A percentile compares a stretch with the other conserved stretches of the same genome.
Evolutionary conservation across 192 early-diverging fungal genomes (phyloP).

Genomic region (Podochytrium sp.): DNA sequence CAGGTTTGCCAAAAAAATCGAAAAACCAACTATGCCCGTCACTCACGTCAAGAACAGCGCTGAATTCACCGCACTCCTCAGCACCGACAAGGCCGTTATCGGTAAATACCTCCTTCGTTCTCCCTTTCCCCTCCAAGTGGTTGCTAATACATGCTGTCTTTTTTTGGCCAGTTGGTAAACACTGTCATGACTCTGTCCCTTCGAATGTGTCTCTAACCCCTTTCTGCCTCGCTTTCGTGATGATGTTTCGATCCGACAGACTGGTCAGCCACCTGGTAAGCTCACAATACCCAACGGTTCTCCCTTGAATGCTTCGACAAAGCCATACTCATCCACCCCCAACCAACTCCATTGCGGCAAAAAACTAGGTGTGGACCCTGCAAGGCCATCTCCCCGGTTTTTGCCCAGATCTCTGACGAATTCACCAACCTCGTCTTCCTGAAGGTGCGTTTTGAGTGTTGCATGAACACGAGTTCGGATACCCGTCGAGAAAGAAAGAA

Average conservation of each 20-base stretch:
- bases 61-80: slow-evolving; percentile 37
- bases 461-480: too few relatives aligned
- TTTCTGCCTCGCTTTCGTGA: too few relatives aligned
- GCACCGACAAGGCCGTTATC: slow-evolving; percentile 36
- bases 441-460: slow-evolving; percentile 38
- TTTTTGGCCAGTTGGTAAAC: slow-evolving; percentile 6
- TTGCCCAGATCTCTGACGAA: slow-evolving; percentile 41
- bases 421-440: slow-evolving; percentile 47
- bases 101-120: slow-evolving; percentile 22
- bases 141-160: not conserved
- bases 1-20: not conserved
- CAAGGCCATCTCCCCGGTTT: slow-evolving; percentile 55
- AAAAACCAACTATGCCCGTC: not conserved
- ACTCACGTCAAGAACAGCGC: slow-evolving; percentile 6
- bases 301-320: not conserved
- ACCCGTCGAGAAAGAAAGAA: too few relatives aligned
- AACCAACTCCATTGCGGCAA: slow-evolving; percentile 38
- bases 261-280: slow-evolving; percentile 8
- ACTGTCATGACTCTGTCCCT: too few relatives aligned
- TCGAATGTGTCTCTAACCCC: too few relatives aligned
- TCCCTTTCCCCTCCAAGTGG: not conserved
- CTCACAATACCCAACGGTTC: not conserved
- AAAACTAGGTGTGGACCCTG: slow-evolving; percentile 55
- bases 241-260: not conserved
- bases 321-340: not conserved